Evolutionary conservation across 805 yeast genomes (phyloP).

Genomic region (Suhomyces vadensis): DNA sequence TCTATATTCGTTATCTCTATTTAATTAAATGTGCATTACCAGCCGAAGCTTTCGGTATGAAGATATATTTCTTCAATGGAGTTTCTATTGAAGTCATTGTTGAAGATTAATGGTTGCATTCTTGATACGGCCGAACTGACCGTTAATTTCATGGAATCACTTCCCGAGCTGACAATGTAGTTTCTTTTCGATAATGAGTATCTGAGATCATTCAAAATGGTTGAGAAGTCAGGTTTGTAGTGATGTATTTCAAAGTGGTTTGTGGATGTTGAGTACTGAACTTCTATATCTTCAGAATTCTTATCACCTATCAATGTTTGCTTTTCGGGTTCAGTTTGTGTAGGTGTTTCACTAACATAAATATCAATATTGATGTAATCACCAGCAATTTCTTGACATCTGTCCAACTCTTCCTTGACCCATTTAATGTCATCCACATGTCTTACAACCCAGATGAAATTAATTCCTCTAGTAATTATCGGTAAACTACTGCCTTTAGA

Average conservation of each 20-base stretch:
- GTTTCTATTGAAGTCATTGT: constrained; percentile 21
- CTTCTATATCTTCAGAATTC: constrained; percentile 2
- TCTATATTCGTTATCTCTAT: constrained; percentile 1
- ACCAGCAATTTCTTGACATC: constrained; percentile 28
- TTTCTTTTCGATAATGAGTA: constrained; percentile 30
- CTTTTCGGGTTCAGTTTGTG: neutral
- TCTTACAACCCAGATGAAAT: constrained; percentile 49
- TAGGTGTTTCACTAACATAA: constrained; percentile 19
- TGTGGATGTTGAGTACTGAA: neutral
- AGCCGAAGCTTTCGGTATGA: constrained; percentile 55
- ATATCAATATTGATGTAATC: constrained; percentile 28
- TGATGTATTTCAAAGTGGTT: constrained; percentile 17
- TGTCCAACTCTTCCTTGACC: constrained; percentile 37
- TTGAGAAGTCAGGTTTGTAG: constrained; percentile 21
- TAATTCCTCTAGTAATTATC: constrained; percentile 26
- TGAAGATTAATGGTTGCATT: constrained; percentile 38
- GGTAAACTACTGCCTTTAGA: constrained; percentile 11
- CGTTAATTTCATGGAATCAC: constrained; percentile 38
- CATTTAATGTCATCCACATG: constrained; percentile 35
- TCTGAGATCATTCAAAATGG: constrained; percentile 17
- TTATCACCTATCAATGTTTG: neutral
- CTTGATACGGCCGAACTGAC: constrained; percentile 42
- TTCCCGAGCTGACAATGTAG: constrained; percentile 49
- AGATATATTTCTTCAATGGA: constrained; percentile 46
- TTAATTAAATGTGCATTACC: constrained; percentile 20